A percentile compares a stretch with the other conserved stretches of the same genome.
These are phyloP conservation scores for Colletotrichum australisinense DNA, from an alignment of 2,329 filamentous ascomycete species.

Conservation along the genomic window DNA sequence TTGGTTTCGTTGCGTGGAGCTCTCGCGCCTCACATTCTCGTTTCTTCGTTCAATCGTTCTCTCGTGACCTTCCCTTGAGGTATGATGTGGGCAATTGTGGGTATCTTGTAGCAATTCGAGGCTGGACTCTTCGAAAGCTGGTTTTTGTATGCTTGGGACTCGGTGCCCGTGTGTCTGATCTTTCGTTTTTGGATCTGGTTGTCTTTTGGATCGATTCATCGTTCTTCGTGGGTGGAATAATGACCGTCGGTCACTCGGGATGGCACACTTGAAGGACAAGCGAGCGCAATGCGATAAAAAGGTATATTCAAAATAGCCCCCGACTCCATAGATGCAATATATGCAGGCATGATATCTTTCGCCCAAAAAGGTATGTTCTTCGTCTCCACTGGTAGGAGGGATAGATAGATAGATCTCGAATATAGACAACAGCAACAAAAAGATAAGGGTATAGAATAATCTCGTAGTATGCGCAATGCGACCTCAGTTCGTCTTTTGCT, in stretches of 20 bases:
- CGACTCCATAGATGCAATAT: constrained; percentile 4
- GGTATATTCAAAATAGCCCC: not conserved
- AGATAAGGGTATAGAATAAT: not conserved
- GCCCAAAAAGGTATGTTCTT: not conserved
- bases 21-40: not conserved
- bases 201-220: not conserved
- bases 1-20: too few species aligned
- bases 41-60: not conserved
- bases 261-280: not conserved
- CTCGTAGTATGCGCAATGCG: not conserved
- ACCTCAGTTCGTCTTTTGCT: constrained; percentile 30
- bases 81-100: not conserved
- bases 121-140: not conserved
- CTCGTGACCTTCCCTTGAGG: not conserved
- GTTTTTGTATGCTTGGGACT: not conserved
- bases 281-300: not conserved
- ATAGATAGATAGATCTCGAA: not conserved
- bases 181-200: not conserved
- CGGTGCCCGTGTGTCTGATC: too few species aligned
- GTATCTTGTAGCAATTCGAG: not conserved
- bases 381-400: not conserved
- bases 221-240: not conserved
- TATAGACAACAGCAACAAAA: not conserved
- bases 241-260: not conserved
- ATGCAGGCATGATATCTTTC: not conserved